Percentiles rank a stretch among this genome's conserved stretches.
These are phyloP conservation scores for Claviceps spartinae DNA, from an alignment of 2,329 filamentous ascomycete genomes.

Conservation along the genomic window DNA sequence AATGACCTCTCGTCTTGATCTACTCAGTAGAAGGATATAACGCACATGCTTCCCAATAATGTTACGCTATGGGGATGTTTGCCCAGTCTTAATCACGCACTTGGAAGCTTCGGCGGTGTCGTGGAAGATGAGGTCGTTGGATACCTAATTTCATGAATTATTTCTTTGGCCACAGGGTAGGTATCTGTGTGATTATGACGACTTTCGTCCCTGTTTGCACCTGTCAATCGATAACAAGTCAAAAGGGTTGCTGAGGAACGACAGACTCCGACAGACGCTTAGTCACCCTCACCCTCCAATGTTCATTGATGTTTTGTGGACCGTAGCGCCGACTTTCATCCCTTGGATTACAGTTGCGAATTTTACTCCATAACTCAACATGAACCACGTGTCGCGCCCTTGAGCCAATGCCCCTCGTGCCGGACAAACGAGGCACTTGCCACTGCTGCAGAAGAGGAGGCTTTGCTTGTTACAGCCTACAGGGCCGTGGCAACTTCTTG, in stretches of 20 bases:
- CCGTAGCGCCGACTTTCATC: not conserved
- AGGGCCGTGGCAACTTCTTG: not conserved
- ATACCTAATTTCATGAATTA: too few species aligned
- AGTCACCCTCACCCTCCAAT: not conserved
- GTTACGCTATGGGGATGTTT: too few species aligned
- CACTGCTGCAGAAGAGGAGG: not conserved
- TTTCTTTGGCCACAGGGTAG: not conserved
- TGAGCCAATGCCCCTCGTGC: not conserved
- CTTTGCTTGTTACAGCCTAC: not conserved
- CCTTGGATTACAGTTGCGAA: constrained; percentile 6
- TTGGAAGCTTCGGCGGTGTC: too few species aligned
- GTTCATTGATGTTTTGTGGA: not conserved
- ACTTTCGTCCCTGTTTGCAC: too few species aligned
- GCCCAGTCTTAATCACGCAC: too few species aligned
- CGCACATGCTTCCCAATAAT: too few species aligned
- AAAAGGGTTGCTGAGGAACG: not conserved
- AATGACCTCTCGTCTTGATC: too few species aligned
- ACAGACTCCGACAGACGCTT: not conserved
- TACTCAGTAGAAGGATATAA: too few species aligned
- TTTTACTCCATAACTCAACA: not conserved
- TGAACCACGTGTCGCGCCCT: not conserved
- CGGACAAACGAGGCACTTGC: not conserved
- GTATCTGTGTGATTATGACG: too few species aligned
- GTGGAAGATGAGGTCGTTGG: too few species aligned
- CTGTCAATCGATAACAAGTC: too few species aligned